Percentiles rank a stretch among this genome's conserved stretches.
These are phyloP conservation scores for Athelia psychrophila DNA, from an alignment of 1,284 basidiomycete species.

Conservation along the genomic window DNA sequence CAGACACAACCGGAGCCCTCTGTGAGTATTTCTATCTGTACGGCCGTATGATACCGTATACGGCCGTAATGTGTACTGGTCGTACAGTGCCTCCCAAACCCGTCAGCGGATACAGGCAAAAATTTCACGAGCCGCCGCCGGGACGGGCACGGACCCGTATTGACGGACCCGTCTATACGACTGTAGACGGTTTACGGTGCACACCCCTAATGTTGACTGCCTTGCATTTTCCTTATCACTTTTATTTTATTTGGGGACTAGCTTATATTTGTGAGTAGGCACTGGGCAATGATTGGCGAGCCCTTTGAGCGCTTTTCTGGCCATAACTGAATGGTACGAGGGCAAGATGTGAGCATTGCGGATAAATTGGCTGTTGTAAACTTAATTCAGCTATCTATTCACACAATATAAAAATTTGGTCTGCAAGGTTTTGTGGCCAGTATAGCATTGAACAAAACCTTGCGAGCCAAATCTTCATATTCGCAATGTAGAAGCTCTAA, in stretches of 20 bases:
- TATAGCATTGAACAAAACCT: background rate
- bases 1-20: too few relatives aligned
- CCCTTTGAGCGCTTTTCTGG: background rate
- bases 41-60: too few relatives aligned
- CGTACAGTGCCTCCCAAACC: too few relatives aligned
- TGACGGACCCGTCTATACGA: too few relatives aligned
- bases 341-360: background rate
- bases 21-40: too few relatives aligned
- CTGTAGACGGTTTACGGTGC: too few relatives aligned
- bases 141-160: too few relatives aligned
- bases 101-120: too few relatives aligned
- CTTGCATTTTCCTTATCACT: background rate
- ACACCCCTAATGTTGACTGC: too few relatives aligned
- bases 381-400: background rate
- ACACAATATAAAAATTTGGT: background rate
- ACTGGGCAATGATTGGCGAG: background rate
- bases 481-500: background rate
- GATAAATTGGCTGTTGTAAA: background rate
- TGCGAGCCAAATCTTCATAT: background rate
- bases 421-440: background rate
- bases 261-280: background rate
- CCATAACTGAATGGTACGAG: background rate
- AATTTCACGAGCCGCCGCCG: too few relatives aligned
- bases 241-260: background rate
- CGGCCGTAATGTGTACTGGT: too few relatives aligned